Percentiles rank a stretch among this genome's conserved stretches.
These are phyloP conservation scores for Cymbopogon flexuosus DNA, from an alignment of 202 grass and related monocot species.

Conservation along the genomic window DNA sequence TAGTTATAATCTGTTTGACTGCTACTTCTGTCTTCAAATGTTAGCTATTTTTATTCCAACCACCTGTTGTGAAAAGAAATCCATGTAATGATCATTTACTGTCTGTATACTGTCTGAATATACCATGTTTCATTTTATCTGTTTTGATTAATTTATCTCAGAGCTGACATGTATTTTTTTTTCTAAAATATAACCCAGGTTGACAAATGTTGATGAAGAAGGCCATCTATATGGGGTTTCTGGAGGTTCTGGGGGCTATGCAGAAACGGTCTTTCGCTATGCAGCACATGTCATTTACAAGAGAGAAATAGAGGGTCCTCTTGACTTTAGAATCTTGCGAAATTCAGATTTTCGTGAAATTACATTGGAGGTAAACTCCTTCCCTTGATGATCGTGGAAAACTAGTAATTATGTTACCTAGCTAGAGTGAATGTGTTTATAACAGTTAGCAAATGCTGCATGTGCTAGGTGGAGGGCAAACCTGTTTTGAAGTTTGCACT, in stretches of 20 bases:
- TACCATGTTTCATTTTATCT: neutral
- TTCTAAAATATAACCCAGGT: slow-evolving; percentile 38
- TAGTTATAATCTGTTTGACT: neutral
- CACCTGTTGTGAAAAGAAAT: neutral
- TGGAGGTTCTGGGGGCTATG: slow-evolving; percentile 93
- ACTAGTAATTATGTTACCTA: neutral
- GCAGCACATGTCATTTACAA: slow-evolving; percentile 62
- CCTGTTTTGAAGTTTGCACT: slow-evolving; percentile 87
- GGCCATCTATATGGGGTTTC: slow-evolving; percentile 81
- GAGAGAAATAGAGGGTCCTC: slow-evolving; percentile 55
- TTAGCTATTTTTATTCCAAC: neutral
- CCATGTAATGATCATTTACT: slow-evolving; percentile 2
- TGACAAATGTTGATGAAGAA: slow-evolving; percentile 82
- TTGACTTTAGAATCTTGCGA: slow-evolving; percentile 66
- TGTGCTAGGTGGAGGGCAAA: slow-evolving; percentile 62
- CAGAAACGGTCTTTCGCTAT: slow-evolving; percentile 74
- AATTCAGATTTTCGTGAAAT: slow-evolving; percentile 91
- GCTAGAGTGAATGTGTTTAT: neutral
- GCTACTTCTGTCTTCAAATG: neutral
- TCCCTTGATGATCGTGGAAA: neutral
- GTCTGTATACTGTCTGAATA: neutral
- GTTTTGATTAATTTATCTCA: neutral
- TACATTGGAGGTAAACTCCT: slow-evolving; percentile 58
- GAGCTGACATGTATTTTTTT: slow-evolving; percentile 11
- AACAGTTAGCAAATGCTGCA: slow-evolving; percentile 14